Base-by-base conservation (phyloP, 352 stramenopile species). In the Detonula confervacea region DNA sequence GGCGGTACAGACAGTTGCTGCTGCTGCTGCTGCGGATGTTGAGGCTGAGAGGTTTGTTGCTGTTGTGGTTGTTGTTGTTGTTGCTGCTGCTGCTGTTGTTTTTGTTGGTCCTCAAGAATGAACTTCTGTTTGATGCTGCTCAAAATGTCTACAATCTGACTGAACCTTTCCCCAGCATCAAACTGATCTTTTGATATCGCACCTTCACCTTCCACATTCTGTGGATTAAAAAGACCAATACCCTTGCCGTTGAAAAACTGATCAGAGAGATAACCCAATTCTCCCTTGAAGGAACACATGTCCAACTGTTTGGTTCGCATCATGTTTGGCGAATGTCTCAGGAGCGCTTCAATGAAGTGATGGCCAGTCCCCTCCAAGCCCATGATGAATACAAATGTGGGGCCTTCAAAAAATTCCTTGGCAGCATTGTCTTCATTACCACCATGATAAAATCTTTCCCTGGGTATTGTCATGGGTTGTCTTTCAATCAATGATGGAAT, bases 311-410 rank as follows among this genome's bases (percentile, higher is more conserved):
- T 20, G 22, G 44, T 33, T 3, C 57, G 3, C 18, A 5, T 25
- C 14, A 46, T 27, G 27, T 54, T 46, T 16, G 55, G 44, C 29
- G 68, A 77, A 24, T 61, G 12, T 22, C 29, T 54, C 16, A 70
- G 46, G 8, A 77, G 22, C 18, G 33, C 16, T 56, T 62, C 8
- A 27, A 27, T 33, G 14, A 63, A 69, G 27, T 80, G 71, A 71
- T 80, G 71, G 0, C 71, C 71, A 6, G 71, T 74, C 49, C 71
- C 71, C 57, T 80, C 71, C 6, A 80, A 39, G 6, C 71, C 71
- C 12, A 80, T 49, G 24, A 65, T 29, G 16, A 80, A 62, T n/a
- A 80, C 37, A 37, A 80, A 73, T 5, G 42, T 51, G 7, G 42
- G 42, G 12, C 42, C 42, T n/a, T n/a, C n/a, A n/a, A n/a, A n/a